A percentile compares a stretch with the other conserved stretches of the same genome.
Conservation (phyloP, 1,284 basidiomycete species). For the Wallemia hederae region DNA sequence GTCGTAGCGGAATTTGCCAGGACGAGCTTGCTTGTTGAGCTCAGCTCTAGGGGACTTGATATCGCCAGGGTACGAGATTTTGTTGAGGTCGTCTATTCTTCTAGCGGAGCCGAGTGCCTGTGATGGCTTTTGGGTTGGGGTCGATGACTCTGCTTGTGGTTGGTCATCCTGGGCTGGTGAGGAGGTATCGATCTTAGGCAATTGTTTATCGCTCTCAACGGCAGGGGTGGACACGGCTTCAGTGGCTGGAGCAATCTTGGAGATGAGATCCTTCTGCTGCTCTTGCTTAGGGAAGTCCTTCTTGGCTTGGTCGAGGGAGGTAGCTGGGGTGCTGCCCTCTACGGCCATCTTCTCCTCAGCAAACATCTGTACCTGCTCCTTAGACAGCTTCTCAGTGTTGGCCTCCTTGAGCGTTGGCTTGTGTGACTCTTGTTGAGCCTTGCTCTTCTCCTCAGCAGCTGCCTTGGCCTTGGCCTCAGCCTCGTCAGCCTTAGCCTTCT, state of each 20-base stretch:
- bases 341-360: slow-evolving; percentile 15
- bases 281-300: slow-evolving; percentile 6
- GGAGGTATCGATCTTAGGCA: background rate
- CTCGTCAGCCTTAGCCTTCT: slow-evolving; percentile 12
- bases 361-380: slow-evolving; percentile 9
- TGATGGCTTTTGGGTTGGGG: background rate
- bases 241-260: background rate
- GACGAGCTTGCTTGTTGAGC: slow-evolving; percentile 47
- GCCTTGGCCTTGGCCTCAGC: slow-evolving; percentile 7
- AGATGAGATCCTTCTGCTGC: background rate
- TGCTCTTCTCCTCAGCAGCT: slow-evolving; percentile 5
- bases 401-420: slow-evolving; percentile 2
- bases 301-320: background rate
- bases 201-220: slow-evolving; percentile 1
- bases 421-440: slow-evolving; percentile 4
- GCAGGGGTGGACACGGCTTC: background rate
- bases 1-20: slow-evolving; percentile 89
- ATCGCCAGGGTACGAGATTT: slow-evolving; percentile 54
- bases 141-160: background rate
- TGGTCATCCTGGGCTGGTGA: background rate
- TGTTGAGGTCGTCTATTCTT: slow-evolving; percentile 50
- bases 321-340: slow-evolving; percentile 7
- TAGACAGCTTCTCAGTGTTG: slow-evolving; percentile 7
- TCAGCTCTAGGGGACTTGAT: slow-evolving; percentile 56
- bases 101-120: slow-evolving; percentile 36